These are phyloP conservation scores for Sedum album DNA, from an alignment of 164 flowering plant genomes.

Conservation along the genomic window DNA sequence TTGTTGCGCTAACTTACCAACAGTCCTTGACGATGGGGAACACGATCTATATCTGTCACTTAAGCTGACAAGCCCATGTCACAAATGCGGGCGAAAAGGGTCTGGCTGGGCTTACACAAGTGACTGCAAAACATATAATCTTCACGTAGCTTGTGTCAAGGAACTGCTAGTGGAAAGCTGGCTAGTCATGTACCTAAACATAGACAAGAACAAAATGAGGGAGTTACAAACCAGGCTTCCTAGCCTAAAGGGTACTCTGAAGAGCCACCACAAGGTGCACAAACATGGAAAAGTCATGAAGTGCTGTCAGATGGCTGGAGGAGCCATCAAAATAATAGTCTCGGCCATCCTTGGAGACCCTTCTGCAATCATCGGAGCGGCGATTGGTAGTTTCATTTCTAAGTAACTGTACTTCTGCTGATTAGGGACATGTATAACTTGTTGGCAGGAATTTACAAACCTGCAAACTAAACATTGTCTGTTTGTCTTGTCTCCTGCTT, in stretches of 20 bases:
- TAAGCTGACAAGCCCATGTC: slow-evolving; percentile 37
- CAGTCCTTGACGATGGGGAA: slow-evolving; percentile 41
- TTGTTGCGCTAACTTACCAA: slow-evolving; percentile 53
- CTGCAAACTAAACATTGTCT: neutral
- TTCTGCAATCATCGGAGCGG: slow-evolving; percentile 23
- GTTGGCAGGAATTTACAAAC: neutral
- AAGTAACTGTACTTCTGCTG: slow-evolving; percentile 8
- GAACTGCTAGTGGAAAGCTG: slow-evolving; percentile 54
- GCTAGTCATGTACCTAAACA: slow-evolving; percentile 42
- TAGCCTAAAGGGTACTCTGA: slow-evolving; percentile 24
- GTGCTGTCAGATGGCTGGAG: slow-evolving; percentile 40
- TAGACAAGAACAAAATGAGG: slow-evolving; percentile 31
- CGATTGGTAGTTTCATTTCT: slow-evolving; percentile 18
- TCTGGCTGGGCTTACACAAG: slow-evolving; percentile 51
- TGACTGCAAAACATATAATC: slow-evolving; percentile 36
- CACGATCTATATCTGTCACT: slow-evolving; percentile 26
- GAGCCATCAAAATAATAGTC: slow-evolving; percentile 32
- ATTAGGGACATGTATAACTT: neutral
- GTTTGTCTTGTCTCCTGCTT: neutral
- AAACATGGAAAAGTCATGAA: slow-evolving; percentile 27
- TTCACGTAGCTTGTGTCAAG: slow-evolving; percentile 58
- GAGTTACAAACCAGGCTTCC: slow-evolving; percentile 43
- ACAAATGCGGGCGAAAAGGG: slow-evolving; percentile 46
- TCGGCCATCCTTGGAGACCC: slow-evolving; percentile 44
- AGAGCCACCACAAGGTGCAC: slow-evolving; percentile 15